phyloP scores from a whole-genome alignment of 2,329 filamentous ascomycete species.

The Botrytis medusae region DNA sequence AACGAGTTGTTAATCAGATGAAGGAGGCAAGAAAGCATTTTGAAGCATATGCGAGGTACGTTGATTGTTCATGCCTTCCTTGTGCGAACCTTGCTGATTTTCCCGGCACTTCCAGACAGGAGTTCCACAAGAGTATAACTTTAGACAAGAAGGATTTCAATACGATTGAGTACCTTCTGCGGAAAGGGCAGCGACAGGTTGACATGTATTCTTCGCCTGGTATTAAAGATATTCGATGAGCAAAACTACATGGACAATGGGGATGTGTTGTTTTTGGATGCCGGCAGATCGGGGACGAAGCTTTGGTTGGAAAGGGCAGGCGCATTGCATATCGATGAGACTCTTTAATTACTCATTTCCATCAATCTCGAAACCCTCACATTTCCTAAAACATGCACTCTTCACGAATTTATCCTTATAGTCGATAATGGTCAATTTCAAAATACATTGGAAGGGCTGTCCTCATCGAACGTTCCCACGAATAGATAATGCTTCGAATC shows the following conservation, averaged over 20 bases:
- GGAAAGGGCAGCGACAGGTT: constrained; percentile 65
- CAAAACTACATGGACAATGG: neutral
- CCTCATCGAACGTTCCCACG: constrained; percentile 35
- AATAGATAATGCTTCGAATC: constrained; percentile 31
- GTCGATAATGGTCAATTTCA: constrained; percentile 32
- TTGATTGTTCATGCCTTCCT: constrained; percentile 7
- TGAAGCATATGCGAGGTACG: constrained; percentile 61
- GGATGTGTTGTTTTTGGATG: neutral
- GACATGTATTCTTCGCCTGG: constrained; percentile 65
- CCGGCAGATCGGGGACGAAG: neutral
- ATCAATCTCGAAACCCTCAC: constrained; percentile 11
- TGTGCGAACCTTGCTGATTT: neutral
- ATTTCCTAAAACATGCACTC: constrained; percentile 35
- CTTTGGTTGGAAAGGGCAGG: constrained; percentile 26
- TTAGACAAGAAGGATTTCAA: constrained; percentile 69
- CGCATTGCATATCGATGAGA: neutral
- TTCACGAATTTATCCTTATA: constrained; percentile 27
- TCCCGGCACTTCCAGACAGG: constrained; percentile 51
- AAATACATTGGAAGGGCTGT: constrained; percentile 37
- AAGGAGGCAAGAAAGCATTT: constrained; percentile 62
- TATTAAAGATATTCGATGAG: constrained; percentile 58
- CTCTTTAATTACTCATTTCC: constrained; percentile 1
- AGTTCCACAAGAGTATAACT: constrained; percentile 67
- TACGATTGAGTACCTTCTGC: constrained; percentile 66
- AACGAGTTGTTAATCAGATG: constrained; percentile 1